A percentile compares a stretch with the other conserved stretches of the same genome.
Conservation (phyloP, 2,329 filamentous ascomycete genomes). For the Verticillium dahliae region DNA sequence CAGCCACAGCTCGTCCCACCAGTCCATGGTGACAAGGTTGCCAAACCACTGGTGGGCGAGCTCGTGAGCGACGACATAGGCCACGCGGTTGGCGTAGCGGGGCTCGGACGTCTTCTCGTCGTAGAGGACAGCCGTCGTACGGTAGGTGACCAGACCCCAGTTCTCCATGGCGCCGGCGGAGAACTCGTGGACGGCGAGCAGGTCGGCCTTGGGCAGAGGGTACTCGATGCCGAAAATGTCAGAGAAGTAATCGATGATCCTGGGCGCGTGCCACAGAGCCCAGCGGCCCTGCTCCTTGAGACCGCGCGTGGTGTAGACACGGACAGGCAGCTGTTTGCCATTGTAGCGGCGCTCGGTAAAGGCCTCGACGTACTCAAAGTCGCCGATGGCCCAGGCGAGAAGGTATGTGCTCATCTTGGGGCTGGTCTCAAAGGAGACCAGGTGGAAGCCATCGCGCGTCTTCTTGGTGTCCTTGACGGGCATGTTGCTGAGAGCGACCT, state of each 20-base stretch:
- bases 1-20: conserved; percentile 91
- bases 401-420: conserved; percentile 91
- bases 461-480: conserved; percentile 66
- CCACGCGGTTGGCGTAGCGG: conserved; percentile 86
- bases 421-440: conserved; percentile 74
- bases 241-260: conserved; percentile 94
- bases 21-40: conserved; percentile 93
- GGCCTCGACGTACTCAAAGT: conserved; percentile 94
- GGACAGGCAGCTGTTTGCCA: conserved; percentile 82
- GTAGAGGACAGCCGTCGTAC: conserved; percentile 92
- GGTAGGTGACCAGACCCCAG: conserved; percentile 94
- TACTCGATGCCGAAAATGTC: conserved; percentile 92
- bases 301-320: conserved; percentile 93
- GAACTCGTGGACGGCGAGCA: conserved; percentile 90
- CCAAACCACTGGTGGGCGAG: conserved; percentile 96
- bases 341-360: conserved; percentile 87
- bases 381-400: conserved; percentile 88
- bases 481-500: conserved; percentile 93
- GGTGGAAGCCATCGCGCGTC: conserved; percentile 57
- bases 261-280: conserved; percentile 84
- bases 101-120: conserved; percentile 88
- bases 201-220: conserved; percentile 84
- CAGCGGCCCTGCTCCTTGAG: conserved; percentile 86
- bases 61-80: conserved; percentile 97
- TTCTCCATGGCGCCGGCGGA: conserved; percentile 87